A percentile compares a stretch with the other conserved stretches of the same genome.
phyloP scores from a whole-genome alignment of 371 early-diverging fungal species.

The Lichtheimia corymbifera region DNA sequence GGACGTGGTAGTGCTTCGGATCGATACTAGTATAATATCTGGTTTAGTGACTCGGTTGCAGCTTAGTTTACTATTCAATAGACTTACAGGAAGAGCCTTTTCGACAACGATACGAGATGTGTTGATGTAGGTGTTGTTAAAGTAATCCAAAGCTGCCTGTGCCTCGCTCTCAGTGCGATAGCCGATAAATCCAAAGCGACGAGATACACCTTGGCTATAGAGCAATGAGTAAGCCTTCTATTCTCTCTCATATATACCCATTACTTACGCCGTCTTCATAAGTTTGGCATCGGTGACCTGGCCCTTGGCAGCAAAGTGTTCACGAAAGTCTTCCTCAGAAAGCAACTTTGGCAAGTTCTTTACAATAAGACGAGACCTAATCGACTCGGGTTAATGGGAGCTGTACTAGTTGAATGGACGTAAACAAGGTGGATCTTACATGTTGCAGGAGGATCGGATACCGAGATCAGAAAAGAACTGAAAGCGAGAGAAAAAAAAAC shows the following conservation, averaged over 20 bases:
- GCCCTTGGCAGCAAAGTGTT: slow-evolving; percentile 84
- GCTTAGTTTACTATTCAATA: no score
- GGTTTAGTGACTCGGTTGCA: no score
- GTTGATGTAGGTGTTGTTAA: slow-evolving; percentile 90
- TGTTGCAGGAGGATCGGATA: neutral
- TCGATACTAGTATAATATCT: slow-evolving; percentile 52
- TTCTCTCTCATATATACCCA: neutral
- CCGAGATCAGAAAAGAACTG: neutral
- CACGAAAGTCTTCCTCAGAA: slow-evolving; percentile 80
- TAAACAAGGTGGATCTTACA: no score
- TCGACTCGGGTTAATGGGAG: neutral
- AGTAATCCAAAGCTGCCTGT: slow-evolving; percentile 76
- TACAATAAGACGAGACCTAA: slow-evolving; percentile 76
- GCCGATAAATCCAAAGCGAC: slow-evolving; percentile 93
- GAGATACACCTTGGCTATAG: slow-evolving; percentile 72
- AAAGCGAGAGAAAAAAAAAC: neutral
- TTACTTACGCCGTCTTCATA: slow-evolving; percentile 73
- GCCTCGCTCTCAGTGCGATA: slow-evolving; percentile 87
- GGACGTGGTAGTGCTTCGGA: slow-evolving; percentile 80
- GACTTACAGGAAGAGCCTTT: slow-evolving; percentile 77
- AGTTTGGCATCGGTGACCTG: slow-evolving; percentile 93
- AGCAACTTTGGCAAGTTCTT: slow-evolving; percentile 93
- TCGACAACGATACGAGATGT: slow-evolving; percentile 87
- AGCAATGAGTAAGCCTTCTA: neutral
- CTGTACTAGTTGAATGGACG: no score